These are phyloP conservation scores for Fusarium subglutinans DNA, from an alignment of 2,329 filamentous ascomycete genomes.

Conservation along the genomic window DNA sequence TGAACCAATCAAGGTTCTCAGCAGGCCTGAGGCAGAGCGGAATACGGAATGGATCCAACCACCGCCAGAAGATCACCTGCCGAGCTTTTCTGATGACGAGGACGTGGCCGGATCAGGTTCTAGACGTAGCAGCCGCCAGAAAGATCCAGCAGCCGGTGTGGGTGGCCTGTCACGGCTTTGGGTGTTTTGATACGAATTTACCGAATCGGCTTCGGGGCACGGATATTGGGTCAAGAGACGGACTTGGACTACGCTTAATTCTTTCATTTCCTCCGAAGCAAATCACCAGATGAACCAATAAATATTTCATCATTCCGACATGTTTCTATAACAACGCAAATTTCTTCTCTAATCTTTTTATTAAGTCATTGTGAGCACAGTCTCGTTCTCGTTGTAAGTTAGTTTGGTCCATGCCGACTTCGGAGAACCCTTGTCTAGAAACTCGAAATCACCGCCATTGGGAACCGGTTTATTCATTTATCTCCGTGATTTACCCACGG, in stretches of 20 bases:
- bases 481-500: background rate
- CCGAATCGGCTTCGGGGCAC: background rate
- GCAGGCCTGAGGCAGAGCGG: background rate
- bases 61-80: background rate
- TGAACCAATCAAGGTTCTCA: background rate
- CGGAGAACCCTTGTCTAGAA: background rate
- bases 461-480: background rate
- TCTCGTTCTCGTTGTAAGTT: background rate
- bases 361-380: background rate
- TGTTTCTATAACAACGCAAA: fast-evolving
- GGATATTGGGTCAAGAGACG: background rate
- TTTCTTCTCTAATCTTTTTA: fast-evolving
- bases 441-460: background rate
- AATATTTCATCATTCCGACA: background rate
- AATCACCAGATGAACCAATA: background rate
- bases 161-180: background rate
- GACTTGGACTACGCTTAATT: background rate
- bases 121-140: background rate
- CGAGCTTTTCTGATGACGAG: background rate
- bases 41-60: background rate
- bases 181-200: background rate
- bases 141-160: background rate
- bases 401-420: background rate
- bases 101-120: background rate
- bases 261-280: background rate